These are phyloP conservation scores for Fusarium xylarioides DNA, from an alignment of 2,329 filamentous ascomycete species.

Conservation along the genomic window DNA sequence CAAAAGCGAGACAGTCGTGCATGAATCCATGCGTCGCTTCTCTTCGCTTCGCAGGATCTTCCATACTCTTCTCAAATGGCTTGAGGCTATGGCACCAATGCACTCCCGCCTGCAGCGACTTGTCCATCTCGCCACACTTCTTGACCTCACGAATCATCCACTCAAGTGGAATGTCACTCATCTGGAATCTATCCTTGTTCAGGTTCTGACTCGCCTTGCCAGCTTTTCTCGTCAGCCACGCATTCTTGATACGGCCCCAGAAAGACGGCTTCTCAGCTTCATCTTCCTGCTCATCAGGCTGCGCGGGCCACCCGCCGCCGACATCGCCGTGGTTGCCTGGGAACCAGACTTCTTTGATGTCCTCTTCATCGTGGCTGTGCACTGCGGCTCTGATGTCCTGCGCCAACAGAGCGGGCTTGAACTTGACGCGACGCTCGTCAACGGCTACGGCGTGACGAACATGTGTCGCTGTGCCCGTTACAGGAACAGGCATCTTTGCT, in stretches of 20 bases:
- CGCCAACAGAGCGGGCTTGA: constrained; percentile 60
- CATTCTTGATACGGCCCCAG: constrained; percentile 49
- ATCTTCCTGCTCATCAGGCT: constrained; percentile 29
- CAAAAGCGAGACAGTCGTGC: constrained; percentile 52
- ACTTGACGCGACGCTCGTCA: constrained; percentile 64
- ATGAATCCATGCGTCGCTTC: constrained; percentile 47
- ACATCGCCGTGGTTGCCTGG: constrained; percentile 63
- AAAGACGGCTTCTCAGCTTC: constrained; percentile 41
- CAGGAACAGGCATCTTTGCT: constrained; percentile 50
- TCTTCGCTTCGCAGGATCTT: constrained; percentile 41
- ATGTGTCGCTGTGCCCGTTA: constrained; percentile 53
- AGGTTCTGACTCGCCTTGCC: constrained; percentile 45
- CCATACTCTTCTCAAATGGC: constrained; percentile 47
- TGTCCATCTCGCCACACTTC: constrained; percentile 47
- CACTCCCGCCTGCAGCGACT: constrained; percentile 38
- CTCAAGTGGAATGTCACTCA: constrained; percentile 60
- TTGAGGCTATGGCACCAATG: constrained; percentile 48
- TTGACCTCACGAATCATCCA: constrained; percentile 64
- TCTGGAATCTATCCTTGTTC: constrained; percentile 49
- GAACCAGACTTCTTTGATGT: constrained; percentile 64
- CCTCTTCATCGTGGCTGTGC: constrained; percentile 43
- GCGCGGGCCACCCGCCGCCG: constrained; percentile 60
- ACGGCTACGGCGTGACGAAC: constrained; percentile 63
- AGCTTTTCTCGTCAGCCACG: constrained; percentile 48
- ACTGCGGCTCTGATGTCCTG: constrained; percentile 48